Evolutionary conservation across 805 yeast genomes (phyloP).

Genomic region (Saccharomycopsis malanga): DNA sequence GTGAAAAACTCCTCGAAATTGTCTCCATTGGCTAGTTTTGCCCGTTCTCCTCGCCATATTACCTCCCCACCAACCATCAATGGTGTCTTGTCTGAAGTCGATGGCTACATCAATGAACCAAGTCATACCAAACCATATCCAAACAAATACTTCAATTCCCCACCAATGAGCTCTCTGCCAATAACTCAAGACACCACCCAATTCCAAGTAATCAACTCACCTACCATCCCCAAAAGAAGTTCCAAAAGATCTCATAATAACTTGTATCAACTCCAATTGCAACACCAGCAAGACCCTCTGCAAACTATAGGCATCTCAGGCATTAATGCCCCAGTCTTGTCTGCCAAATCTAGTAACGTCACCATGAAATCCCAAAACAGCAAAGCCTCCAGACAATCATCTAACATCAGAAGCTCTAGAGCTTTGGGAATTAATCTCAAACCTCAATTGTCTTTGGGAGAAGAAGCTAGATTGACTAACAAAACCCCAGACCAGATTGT

Average conservation of each 20-base stretch:
- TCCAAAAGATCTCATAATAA: conserved; percentile 11
- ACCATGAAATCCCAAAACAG: not conserved
- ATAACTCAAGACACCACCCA: not conserved
- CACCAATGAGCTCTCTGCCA: not conserved
- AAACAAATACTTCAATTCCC: not conserved
- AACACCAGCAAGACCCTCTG: not conserved
- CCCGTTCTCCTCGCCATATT: too few species aligned
- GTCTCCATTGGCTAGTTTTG: too few species aligned
- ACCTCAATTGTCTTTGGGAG: not conserved
- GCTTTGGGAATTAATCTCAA: conserved; percentile 14
- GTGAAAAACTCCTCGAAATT: too few species aligned
- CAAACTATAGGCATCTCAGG: conserved; percentile 4
- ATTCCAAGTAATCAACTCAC: conserved; percentile 13
- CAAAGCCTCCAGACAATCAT: conserved; percentile 4
- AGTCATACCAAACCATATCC: not conserved
- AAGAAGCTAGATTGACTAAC: conserved; percentile 10
- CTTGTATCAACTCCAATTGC: not conserved
- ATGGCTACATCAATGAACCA: not conserved
- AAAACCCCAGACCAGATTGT: conserved; percentile 15
- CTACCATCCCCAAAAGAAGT: conserved; percentile 19
- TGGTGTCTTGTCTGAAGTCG: not conserved
- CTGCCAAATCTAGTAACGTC: not conserved
- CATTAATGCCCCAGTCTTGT: conserved; percentile 19
- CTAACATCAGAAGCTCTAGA: conserved; percentile 13
- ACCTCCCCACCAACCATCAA: too few species aligned